Conservation (phyloP, 108 stramenopile species). For the Halocafeteria seosinensis region DNA sequence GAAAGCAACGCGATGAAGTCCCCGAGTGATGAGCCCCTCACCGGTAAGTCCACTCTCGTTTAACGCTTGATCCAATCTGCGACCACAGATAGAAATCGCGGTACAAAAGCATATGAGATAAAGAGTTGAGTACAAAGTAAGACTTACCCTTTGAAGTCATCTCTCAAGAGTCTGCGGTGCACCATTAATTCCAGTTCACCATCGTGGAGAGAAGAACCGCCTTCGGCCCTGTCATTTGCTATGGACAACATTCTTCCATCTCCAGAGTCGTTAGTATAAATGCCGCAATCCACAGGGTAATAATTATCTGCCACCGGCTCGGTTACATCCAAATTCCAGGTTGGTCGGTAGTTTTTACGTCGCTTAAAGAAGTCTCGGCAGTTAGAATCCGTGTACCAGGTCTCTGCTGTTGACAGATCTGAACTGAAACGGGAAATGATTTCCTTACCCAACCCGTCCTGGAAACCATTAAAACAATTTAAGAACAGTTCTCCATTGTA, state of each 20-base stretch:
- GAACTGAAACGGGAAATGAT: slow-evolving; percentile 55
- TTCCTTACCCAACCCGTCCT: slow-evolving; percentile 42
- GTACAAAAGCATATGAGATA: too few relatives aligned
- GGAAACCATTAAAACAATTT: slow-evolving; percentile 69
- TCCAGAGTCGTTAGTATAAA: too few relatives aligned
- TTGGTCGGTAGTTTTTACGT: slow-evolving; percentile 20
- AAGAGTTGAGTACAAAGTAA: too few relatives aligned
- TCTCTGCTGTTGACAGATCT: slow-evolving; percentile 36
- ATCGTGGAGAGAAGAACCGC: slow-evolving; percentile 55
- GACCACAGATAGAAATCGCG: too few relatives aligned
- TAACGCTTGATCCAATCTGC: slow-evolving; percentile 30
- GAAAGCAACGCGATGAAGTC: slow-evolving; percentile 55
- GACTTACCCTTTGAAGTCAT: slow-evolving; percentile 28
- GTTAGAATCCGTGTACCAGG: slow-evolving; percentile 83
- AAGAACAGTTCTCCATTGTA: slow-evolving; percentile 73
- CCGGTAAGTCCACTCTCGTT: slow-evolving; percentile 42
- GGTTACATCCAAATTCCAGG: slow-evolving; percentile 42
- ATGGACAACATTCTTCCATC: too few relatives aligned
- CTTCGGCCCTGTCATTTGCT: slow-evolving; percentile 65
- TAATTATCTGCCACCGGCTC: slow-evolving; percentile 83
- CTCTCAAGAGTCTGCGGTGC: slow-evolving; percentile 48
- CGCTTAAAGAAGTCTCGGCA: slow-evolving; percentile 71
- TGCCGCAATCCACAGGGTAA: slow-evolving; percentile 80
- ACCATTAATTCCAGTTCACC: slow-evolving; percentile 80
- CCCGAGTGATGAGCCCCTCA: slow-evolving; percentile 56